Conservation (phyloP, 2,329 filamentous ascomycete genomes). For the Coleophoma cylindrospora region DNA sequence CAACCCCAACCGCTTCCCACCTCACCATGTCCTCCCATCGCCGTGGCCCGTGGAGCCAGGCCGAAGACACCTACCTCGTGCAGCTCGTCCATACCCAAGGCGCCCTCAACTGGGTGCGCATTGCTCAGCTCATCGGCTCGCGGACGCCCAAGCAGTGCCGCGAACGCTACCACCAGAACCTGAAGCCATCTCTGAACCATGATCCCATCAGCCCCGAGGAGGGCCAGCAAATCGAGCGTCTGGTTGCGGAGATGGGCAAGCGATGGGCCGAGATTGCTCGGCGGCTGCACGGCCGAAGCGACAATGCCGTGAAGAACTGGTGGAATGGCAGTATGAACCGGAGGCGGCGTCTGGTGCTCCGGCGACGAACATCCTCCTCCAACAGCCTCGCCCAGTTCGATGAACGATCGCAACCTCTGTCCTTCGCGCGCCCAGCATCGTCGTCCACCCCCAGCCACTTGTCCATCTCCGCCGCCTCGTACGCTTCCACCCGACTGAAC, state of each 20-base stretch:
- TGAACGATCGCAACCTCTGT: slow-evolving; percentile 25
- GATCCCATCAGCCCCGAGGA: slow-evolving; percentile 69
- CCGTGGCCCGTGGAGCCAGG: slow-evolving; percentile 78
- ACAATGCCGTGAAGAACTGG: slow-evolving; percentile 98
- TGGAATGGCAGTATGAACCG: slow-evolving; percentile 94
- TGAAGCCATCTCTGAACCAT: slow-evolving; percentile 72
- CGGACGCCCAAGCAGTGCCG: slow-evolving; percentile 92
- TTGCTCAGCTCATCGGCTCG: slow-evolving; percentile 69
- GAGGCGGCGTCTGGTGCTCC: slow-evolving; percentile 37
- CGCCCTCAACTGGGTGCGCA: slow-evolving; percentile 84
- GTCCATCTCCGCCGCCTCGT: slow-evolving; percentile 18
- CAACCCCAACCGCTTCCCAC: neutral
- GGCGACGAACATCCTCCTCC: slow-evolving; percentile 19
- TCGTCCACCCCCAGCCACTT: slow-evolving; percentile 6
- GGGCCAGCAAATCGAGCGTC: slow-evolving; percentile 66
- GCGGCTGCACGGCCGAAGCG: slow-evolving; percentile 75
- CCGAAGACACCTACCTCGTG: slow-evolving; percentile 68
- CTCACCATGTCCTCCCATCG: slow-evolving; percentile 41
- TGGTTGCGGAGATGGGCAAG: slow-evolving; percentile 76
- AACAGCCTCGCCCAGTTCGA: slow-evolving; percentile 19
- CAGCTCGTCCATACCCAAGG: slow-evolving; percentile 67
- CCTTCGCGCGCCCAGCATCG: slow-evolving; percentile 19
- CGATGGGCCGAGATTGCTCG: slow-evolving; percentile 92
- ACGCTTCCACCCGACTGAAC: slow-evolving; percentile 25
- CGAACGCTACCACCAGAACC: slow-evolving; percentile 89